Evolutionary conservation across 116 monocot species (phyloP).

Genomic region (Iris pallida): DNA sequence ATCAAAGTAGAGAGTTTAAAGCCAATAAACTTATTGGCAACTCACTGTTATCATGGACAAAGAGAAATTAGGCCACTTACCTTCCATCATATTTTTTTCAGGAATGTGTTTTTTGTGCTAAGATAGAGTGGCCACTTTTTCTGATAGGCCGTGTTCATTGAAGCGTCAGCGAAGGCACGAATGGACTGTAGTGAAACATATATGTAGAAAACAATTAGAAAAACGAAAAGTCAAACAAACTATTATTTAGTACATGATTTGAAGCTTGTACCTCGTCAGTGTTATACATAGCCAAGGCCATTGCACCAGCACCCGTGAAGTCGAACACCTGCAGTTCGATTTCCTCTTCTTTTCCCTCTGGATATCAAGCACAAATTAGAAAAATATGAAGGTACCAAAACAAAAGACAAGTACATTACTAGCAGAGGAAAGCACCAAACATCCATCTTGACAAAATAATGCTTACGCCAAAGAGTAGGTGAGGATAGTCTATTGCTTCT

Average conservation of each 20-base stretch:
- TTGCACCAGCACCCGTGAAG: conserved; percentile 22
- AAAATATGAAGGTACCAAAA: conserved; percentile 5
- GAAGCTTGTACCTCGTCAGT: conserved; percentile 17
- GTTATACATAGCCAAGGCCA: conserved; percentile 26
- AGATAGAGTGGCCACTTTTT: conserved; percentile 99
- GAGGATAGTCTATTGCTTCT: not conserved
- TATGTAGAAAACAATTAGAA: not conserved
- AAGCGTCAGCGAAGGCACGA: conserved; percentile 88
- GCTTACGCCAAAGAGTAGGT: not conserved
- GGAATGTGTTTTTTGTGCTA: conserved; percentile 98
- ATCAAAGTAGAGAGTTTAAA: too few relatives aligned
- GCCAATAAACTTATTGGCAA: too few relatives aligned
- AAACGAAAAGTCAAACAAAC: too few relatives aligned
- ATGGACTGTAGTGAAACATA: conserved; percentile 57
- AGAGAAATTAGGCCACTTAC: too few relatives aligned
- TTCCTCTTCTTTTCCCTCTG: conserved; percentile 26
- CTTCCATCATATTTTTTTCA: conserved; percentile 65
- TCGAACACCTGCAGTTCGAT: conserved; percentile 16
- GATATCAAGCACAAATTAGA: not conserved
- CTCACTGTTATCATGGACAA: too few relatives aligned
- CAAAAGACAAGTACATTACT: too few relatives aligned
- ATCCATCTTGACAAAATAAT: too few relatives aligned
- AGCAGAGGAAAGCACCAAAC: too few relatives aligned
- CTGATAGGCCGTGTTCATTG: conserved; percentile 85
- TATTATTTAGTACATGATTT: not conserved